phyloP scores from a whole-genome alignment of 441 rosid species.

The Francoa sonchifolia region DNA sequence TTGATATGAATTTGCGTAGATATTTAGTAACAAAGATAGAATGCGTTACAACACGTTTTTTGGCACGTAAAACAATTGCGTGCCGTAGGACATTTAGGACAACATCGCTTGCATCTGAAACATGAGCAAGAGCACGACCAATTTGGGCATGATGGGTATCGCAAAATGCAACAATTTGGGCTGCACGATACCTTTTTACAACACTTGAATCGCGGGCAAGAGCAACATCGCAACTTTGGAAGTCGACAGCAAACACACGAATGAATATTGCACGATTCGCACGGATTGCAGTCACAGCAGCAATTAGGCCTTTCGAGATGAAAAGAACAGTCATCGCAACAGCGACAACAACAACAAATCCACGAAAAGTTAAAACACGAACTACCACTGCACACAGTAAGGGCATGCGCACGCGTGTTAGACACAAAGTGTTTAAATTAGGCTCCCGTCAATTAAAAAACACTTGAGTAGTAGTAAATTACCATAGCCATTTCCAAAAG shows the following conservation, averaged over 20 bases:
- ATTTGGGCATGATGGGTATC: background rate
- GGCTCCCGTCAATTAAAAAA: background rate
- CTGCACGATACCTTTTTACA: background rate
- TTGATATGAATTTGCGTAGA: no score
- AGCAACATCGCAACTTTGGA: background rate
- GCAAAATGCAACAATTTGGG: background rate
- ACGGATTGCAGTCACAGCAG: background rate
- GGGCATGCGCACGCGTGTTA: background rate
- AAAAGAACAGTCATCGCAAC: background rate
- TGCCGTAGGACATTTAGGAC: background rate
- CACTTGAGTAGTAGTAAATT: conserved; percentile 2
- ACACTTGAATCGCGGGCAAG: background rate
- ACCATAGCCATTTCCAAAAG: conserved; percentile 92
- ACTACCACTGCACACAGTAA: background rate
- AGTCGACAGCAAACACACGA: background rate
- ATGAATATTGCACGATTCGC: background rate
- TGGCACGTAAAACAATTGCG: no score
- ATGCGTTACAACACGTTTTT: no score
- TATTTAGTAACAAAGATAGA: no score
- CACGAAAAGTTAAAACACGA: background rate
- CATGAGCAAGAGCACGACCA: background rate
- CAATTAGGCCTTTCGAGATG: background rate
- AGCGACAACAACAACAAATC: conserved; percentile 1
- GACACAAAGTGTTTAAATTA: background rate
- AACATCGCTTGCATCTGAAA: background rate